These are phyloP conservation scores for Colletotrichum liaoningense DNA, from an alignment of 2,329 filamentous ascomycete species.

Conservation along the genomic window DNA sequence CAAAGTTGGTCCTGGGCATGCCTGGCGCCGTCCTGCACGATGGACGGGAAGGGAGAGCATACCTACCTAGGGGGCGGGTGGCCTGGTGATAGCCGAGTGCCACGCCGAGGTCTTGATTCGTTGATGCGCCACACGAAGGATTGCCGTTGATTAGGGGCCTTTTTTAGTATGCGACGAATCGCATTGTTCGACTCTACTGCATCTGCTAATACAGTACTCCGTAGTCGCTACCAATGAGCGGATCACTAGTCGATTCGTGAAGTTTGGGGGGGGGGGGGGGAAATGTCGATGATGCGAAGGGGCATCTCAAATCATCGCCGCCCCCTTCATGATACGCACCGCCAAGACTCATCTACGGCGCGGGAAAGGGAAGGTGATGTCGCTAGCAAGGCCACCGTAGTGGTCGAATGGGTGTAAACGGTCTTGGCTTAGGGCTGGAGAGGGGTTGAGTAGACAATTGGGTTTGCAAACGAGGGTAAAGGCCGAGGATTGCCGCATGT, in stretches of 20 bases:
- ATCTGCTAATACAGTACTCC: not conserved
- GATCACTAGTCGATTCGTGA: not conserved
- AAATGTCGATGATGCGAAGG: not conserved
- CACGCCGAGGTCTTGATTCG: constrained; percentile 15
- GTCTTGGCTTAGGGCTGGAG: constrained; percentile 13
- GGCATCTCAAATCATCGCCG: not conserved
- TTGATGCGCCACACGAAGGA: not conserved
- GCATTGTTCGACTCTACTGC: not conserved
- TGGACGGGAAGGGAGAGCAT: not conserved
- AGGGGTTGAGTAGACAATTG: not conserved
- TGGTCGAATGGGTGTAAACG: not conserved
- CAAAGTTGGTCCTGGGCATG: not conserved
- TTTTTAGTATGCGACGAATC: not conserved
- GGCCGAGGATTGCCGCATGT: constrained; percentile 3
- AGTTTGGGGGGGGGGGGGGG: not conserved
- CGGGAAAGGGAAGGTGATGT: constrained; percentile 3
- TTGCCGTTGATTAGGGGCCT: constrained; percentile 8
- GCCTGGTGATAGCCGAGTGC: constrained; percentile 23
- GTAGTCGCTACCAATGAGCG: not conserved
- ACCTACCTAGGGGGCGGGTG: not conserved
- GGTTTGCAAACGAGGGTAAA: not conserved
- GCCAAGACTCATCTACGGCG: not conserved
- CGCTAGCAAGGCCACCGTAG: not conserved
- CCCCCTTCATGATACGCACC: not conserved
- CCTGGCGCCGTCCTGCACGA: constrained; percentile 3